Evolutionary conservation across 495 filamentous ascomycete species (phyloP), one percentile per base, ranked within the genome.

Genomic region (Terfezia claveryi): DNA sequence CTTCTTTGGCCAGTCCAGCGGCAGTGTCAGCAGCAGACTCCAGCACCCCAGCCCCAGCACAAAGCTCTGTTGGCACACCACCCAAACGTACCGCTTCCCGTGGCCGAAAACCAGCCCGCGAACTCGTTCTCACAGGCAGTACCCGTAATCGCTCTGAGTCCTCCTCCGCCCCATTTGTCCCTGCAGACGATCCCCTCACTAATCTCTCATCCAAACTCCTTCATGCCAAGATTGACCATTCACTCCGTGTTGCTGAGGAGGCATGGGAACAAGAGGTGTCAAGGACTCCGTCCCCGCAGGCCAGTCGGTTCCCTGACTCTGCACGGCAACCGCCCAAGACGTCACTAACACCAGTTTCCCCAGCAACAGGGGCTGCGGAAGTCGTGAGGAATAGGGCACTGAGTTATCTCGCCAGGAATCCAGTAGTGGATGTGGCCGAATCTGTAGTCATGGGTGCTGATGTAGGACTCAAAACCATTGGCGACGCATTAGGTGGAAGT

Each of bases 361-460:
- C 65, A 54, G 59, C 59, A 23, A 20, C 53, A 23, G 41, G 32
- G n/a, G 49, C n/a, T 7, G 56, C 56, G n/a, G 58, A 16, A 32
- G 16, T 32, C 23, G 11, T 12, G 27, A 12, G 50, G 6, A n/a
- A 51, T 12, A 74, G 87, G 38, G 79, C 82, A 41, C 68, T 94
- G 8, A 89, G 83, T 57, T 81, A 85, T 58, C 70, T 95, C n/a
- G 80, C 93, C 53, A 82, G 87, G 64, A 81, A 83, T 2, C 83
- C 85, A 20, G 75, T 83, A 8, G 81, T 80, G 58, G 80, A 83
- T 9, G 69, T 94, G 53, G 85, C 83, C 59, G 82, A 81, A 8
- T 84, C 87, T 50, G 81, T 95, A 11, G 77, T 91, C 37, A 83
- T 71, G 56, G 89, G 82, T 10, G 91, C 91, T 14, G 92, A 96